Evolutionary conservation across 345 rosid species (phyloP).

Genomic region (Carallia pectinifolia): DNA sequence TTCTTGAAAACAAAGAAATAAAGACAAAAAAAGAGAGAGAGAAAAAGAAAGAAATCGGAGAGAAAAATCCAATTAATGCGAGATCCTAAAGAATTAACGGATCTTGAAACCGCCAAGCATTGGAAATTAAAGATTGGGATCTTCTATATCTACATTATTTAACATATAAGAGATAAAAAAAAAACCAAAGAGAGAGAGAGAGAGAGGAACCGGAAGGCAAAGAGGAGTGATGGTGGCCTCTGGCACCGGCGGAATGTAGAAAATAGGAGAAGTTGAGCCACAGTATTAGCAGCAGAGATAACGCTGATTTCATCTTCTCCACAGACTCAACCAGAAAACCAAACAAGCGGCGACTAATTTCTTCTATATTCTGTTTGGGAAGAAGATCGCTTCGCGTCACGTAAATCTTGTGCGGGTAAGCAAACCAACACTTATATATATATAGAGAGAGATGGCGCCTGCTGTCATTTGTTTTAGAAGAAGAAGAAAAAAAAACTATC

Average conservation of each 20-base stretch:
- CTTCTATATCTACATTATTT: no score
- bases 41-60: neutral
- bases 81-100: no score
- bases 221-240: constrained; percentile 42
- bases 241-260: constrained; percentile 28
- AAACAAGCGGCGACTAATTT: neutral
- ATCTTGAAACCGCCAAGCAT: neutral
- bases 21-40: neutral
- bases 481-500: no score
- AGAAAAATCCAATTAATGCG: no score
- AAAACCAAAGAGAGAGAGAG: neutral
- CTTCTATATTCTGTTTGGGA: neutral
- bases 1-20: neutral
- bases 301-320: constrained; percentile 21
- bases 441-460: no score
- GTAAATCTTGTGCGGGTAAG: neutral
- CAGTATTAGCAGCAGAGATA: constrained; percentile 7
- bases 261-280: constrained; percentile 22
- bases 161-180: neutral
- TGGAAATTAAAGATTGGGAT: neutral
- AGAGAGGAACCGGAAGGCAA: constrained; percentile 37
- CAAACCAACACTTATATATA: neutral
- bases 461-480: neutral
- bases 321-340: neutral
- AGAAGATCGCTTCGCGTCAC: neutral